phyloP scores from a whole-genome alignment of 768 basidiomycete genomes.

The Austroboletus eburneus region DNA sequence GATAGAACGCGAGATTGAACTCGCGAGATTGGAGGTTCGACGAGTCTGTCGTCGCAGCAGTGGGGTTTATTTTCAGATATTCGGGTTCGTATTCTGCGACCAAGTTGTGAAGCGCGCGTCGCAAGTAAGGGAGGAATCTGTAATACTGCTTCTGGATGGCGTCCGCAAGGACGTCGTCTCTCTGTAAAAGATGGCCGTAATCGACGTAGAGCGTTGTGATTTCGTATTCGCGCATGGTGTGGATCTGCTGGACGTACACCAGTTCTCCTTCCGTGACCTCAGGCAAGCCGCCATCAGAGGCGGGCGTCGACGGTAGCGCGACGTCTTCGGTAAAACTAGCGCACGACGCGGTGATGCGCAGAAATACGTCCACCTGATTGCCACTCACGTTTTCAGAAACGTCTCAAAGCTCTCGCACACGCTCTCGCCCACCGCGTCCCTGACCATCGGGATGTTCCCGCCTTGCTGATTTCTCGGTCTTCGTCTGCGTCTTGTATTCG shows the following conservation, averaged over 20 bases:
- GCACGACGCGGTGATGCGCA: background rate
- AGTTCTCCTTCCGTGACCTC: constrained; percentile 57
- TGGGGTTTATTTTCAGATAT: constrained; percentile 92
- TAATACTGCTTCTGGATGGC: constrained; percentile 96
- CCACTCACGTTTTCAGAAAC: constrained; percentile 83
- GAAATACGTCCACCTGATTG: background rate
- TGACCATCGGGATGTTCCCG: constrained; percentile 79
- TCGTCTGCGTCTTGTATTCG: constrained; percentile 43
- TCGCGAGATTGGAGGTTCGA: constrained; percentile 88
- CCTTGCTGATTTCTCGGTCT: constrained; percentile 40
- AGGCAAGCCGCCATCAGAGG: constrained; percentile 61
- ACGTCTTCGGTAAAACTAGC: constrained; percentile 81
- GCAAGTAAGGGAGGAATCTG: constrained; percentile 91
- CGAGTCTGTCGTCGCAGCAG: constrained; percentile 81
- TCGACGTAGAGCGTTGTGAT: constrained; percentile 96
- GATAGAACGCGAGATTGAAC: constrained; percentile 94
- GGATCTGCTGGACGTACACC: constrained; percentile 89
- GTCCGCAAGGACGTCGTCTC: constrained; percentile 89
- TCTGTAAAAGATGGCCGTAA: constrained; percentile 83
- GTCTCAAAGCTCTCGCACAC: constrained; percentile 89
- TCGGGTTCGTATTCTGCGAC: constrained; percentile 88
- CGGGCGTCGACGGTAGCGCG: constrained; percentile 74
- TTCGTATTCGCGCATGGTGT: constrained; percentile 92
- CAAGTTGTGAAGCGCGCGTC: constrained; percentile 85
- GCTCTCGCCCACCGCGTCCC: constrained; percentile 93